phyloP scores from a whole-genome alignment of 371 early-diverging fungal species.

The Amoeboradix gromovi region DNA sequence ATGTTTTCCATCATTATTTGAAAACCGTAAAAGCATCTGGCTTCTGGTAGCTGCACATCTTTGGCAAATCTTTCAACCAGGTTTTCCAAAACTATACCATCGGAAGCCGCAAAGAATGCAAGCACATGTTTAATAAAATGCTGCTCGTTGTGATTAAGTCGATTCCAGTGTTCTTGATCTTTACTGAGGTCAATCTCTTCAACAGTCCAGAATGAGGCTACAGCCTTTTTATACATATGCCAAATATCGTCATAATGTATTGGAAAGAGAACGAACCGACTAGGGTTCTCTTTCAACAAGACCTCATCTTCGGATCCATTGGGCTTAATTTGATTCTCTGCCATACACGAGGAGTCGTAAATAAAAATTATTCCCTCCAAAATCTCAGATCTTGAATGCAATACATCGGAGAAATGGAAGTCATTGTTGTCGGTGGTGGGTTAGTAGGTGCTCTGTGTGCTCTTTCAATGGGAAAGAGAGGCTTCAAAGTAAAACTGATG shows the following conservation, averaged over 20 bases:
- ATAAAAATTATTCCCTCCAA: no score
- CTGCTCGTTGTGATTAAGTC: conserved; percentile 65
- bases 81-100: conserved; percentile 99
- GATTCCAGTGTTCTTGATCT: conserved; percentile 82
- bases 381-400: no score
- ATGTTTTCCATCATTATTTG: conserved; percentile 99
- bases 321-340: no score
- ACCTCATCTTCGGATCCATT: conserved; percentile 23
- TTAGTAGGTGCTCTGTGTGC: no score
- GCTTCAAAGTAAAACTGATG: no score
- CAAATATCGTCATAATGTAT: conserved; percentile 89
- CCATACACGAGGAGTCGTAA: no score
- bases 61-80: conserved; percentile 78
- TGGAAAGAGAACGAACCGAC: conserved; percentile 76
- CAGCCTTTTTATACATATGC: conserved; percentile 98
- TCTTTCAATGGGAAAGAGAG: no score
- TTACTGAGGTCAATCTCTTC: conserved; percentile 94
- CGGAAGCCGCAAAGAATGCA: conserved; percentile 98
- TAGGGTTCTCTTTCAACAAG: conserved; percentile 33
- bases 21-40: conserved; percentile 95
- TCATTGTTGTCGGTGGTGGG: no score
- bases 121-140: conserved; percentile 88
- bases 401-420: no score
- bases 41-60: conserved; percentile 95
- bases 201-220: conserved; percentile 96